Conservation (phyloP, 148 eudicot genomes). For the Simmondsia chinensis region DNA sequence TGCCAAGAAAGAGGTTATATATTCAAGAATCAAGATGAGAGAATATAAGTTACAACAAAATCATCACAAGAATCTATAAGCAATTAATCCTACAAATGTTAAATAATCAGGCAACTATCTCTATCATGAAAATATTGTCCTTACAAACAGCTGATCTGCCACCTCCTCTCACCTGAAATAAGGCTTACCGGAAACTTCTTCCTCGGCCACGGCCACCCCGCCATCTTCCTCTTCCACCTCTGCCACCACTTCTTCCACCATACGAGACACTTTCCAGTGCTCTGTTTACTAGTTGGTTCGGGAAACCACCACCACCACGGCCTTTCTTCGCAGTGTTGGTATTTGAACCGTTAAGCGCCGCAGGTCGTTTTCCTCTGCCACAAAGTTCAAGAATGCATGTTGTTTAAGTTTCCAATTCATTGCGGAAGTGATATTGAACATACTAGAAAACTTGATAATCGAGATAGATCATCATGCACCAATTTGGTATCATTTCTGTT, state of each 20-base stretch:
- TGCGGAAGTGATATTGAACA: no score
- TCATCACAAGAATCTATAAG: no score
- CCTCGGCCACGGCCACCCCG: constrained; percentile 73
- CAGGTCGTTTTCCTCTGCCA: constrained; percentile 56
- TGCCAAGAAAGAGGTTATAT: no score
- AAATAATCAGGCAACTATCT: no score
- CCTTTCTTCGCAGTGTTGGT: constrained; percentile 46
- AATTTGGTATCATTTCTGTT: no score
- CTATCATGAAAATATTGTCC: background rate
- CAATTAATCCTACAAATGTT: no score
- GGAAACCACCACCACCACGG: constrained; percentile 53
- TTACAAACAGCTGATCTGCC: constrained; percentile 1
- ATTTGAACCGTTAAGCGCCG: constrained; percentile 44
- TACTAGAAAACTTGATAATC: no score
- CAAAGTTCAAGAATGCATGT: background rate
- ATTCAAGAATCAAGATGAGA: no score
- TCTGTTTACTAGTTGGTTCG: constrained; percentile 56
- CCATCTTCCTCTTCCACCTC: constrained; percentile 52
- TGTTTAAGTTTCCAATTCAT: no score
- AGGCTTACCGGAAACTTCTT: constrained; percentile 31
- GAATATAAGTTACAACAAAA: no score
- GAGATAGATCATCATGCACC: no score
- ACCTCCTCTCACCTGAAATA: background rate
- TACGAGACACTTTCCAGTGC: constrained; percentile 49
- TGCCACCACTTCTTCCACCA: constrained; percentile 56